phyloP scores from a whole-genome alignment of 495 filamentous ascomycete genomes.

The Penicillium pulvis region DNA sequence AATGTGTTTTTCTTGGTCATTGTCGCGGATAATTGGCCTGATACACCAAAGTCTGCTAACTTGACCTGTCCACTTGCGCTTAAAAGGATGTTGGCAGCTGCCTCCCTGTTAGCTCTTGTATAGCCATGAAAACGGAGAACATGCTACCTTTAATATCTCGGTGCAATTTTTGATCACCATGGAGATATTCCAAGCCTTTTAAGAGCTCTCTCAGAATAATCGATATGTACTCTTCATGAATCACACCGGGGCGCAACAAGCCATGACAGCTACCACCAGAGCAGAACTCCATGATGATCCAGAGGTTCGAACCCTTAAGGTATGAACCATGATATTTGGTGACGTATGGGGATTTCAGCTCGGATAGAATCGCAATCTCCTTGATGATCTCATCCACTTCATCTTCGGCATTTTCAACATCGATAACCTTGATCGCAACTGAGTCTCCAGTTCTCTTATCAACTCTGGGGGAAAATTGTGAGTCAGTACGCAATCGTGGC shows the following conservation, averaged over 20 bases:
- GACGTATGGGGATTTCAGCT: constrained; percentile 90
- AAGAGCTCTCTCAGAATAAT: constrained; percentile 92
- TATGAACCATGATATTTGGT: constrained; percentile 97
- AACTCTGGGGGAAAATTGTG: constrained; percentile 54
- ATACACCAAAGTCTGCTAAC: constrained; percentile 95
- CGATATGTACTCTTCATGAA: constrained; percentile 90
- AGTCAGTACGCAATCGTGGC: background rate
- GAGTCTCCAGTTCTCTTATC: constrained; percentile 82
- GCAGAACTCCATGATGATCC: constrained; percentile 98
- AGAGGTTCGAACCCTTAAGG: constrained; percentile 90
- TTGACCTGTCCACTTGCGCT: constrained; percentile 92
- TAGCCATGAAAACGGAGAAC: background rate
- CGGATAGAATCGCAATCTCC: constrained; percentile 94
- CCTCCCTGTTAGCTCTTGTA: constrained; percentile 18
- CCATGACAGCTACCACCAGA: constrained; percentile 91
- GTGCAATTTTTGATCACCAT: constrained; percentile 93
- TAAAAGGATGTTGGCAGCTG: constrained; percentile 88
- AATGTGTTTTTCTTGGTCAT: constrained; percentile 99
- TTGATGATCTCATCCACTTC: constrained; percentile 99
- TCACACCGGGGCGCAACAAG: constrained; percentile 87
- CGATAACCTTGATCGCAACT: constrained; percentile 95
- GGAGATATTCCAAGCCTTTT: constrained; percentile 87
- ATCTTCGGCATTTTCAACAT: constrained; percentile 97
- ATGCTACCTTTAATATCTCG: constrained; percentile 88
- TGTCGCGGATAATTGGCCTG: constrained; percentile 94